These are phyloP conservation scores for Seminavis robusta DNA, from an alignment of 108 stramenopile species.

Conservation along the genomic window DNA sequence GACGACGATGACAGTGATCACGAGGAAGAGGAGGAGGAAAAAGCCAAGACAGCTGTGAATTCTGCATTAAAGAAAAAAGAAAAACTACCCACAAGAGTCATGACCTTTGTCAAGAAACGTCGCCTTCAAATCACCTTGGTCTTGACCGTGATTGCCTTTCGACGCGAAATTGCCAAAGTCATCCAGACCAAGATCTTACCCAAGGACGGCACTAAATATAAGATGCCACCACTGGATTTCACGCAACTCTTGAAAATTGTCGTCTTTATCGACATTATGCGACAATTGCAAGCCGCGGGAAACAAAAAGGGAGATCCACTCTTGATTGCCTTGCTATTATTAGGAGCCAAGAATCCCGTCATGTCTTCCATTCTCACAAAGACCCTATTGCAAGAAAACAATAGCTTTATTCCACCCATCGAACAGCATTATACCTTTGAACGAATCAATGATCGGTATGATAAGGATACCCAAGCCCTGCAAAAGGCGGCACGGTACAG, in stretches of 20 bases:
- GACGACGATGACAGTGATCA: neutral
- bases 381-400: conserved; percentile 18
- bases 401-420: conserved; percentile 61
- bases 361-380: conserved; percentile 24
- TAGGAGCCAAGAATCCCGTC: conserved; percentile 21
- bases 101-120: conserved; percentile 25
- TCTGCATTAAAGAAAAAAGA: neutral
- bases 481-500: conserved; percentile 20
- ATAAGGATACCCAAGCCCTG: conserved; percentile 43
- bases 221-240: conserved; percentile 20
- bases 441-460: conserved; percentile 49
- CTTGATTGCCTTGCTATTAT: conserved; percentile 1
- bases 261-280: conserved; percentile 45
- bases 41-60: neutral
- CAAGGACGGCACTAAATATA: conserved; percentile 2
- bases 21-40: neutral
- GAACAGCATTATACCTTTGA: conserved; percentile 83
- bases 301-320: neutral
- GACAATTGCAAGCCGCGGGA: conserved; percentile 19
- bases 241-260: conserved; percentile 48
- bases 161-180: conserved; percentile 35
- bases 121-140: conserved; percentile 24
- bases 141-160: conserved; percentile 62
- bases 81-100: neutral
- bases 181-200: conserved; percentile 1